These are phyloP conservation scores for Populus euphratica DNA, from an alignment of 345 rosid species.

Conservation along the genomic window DNA sequence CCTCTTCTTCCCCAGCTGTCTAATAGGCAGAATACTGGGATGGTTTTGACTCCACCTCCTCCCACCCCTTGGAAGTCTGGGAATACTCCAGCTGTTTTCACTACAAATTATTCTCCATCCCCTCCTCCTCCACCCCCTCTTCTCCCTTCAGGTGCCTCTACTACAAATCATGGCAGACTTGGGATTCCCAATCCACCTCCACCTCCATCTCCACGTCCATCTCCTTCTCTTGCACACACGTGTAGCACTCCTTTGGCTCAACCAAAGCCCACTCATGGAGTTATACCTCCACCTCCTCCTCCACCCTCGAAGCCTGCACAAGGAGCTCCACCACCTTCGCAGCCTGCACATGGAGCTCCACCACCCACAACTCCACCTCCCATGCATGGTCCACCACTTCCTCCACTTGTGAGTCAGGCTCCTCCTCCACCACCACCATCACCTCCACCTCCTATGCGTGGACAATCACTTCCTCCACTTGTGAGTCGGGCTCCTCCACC, in stretches of 20 bases:
- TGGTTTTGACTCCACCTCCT: slow-evolving; percentile 40
- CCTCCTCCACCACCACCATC: slow-evolving; percentile 27
- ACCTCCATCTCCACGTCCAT: slow-evolving; percentile 11
- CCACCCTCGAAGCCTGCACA: slow-evolving; percentile 19
- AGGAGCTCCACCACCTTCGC: slow-evolving; percentile 29
- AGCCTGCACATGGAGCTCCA: slow-evolving; percentile 17
- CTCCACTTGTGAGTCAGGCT: neutral
- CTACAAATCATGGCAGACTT: neutral
- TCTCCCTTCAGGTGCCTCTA: neutral
- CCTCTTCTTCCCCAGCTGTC: slow-evolving; percentile 41
- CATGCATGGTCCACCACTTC: neutral
- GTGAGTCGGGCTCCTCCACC: slow-evolving; percentile 27
- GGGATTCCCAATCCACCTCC: slow-evolving; percentile 3
- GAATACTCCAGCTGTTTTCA: neutral
- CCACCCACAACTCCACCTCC: slow-evolving; percentile 17
- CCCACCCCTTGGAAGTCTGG: slow-evolving; percentile 6
- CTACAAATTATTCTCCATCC: neutral
- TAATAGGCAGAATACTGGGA: slow-evolving; percentile 31
- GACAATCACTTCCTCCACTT: neutral
- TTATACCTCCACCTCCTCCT: slow-evolving; percentile 7
- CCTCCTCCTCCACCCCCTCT: slow-evolving; percentile 17
- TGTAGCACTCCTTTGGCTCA: slow-evolving; percentile 7
- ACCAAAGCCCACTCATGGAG: neutral
- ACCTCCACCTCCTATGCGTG: slow-evolving; percentile 10
- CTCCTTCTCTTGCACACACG: slow-evolving; percentile 1